Percentiles rank a stretch among this genome's conserved stretches.
Conservation (phyloP, 2,329 filamentous ascomycete species). For the Epichloe typhina region DNA sequence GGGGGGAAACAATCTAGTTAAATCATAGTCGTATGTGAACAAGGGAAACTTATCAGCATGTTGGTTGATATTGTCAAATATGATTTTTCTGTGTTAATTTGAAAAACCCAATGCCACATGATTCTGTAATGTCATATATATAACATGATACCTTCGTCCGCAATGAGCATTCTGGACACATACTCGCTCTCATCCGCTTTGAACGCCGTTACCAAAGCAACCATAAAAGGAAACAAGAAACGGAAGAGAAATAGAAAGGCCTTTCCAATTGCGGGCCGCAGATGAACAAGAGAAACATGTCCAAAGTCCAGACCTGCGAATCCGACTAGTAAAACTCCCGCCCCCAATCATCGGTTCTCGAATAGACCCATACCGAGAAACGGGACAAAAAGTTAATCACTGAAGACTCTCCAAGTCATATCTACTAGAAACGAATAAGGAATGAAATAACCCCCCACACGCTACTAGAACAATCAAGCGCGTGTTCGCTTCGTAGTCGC, state of each 20-base stretch:
- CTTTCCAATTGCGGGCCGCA: neutral
- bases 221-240: neutral
- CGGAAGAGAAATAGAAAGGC: neutral
- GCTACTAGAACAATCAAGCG: slow-evolving; percentile 10
- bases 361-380: neutral
- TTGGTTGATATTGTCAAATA: neutral
- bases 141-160: slow-evolving; percentile 2
- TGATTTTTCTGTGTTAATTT: neutral
- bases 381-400: neutral
- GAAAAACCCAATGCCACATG: slow-evolving; percentile 3
- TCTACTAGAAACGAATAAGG: slow-evolving; percentile 1
- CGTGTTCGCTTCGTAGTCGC: slow-evolving; percentile 23
- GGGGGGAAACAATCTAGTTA: too few species aligned
- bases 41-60: too few species aligned
- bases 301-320: neutral
- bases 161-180: slow-evolving; percentile 1
- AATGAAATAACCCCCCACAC: neutral
- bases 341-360: neutral
- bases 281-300: neutral
- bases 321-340: neutral
- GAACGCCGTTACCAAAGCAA: slow-evolving; percentile 1
- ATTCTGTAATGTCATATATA: slow-evolving; percentile 5
- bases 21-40: too few species aligned
- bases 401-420: neutral
- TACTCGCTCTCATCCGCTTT: slow-evolving; percentile 1